Base-by-base conservation (phyloP, 768 basidiomycete genomes). In the Podaxis sp. region DNA sequence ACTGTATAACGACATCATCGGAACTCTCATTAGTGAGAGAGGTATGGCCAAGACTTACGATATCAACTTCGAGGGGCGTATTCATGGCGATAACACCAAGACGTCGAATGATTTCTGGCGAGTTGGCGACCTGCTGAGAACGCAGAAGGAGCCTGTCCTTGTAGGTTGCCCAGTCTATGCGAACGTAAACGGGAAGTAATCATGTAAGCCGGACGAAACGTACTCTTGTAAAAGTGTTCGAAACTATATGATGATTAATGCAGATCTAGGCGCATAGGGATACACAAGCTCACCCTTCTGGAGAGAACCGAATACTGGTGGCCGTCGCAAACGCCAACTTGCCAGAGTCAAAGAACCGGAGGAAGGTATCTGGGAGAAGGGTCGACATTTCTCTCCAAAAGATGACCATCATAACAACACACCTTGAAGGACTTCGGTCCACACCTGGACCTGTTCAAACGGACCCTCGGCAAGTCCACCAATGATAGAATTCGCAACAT, bases 51-150 rank as follows among this genome's bases (percentile, higher is more conserved):
- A 12, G 25, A 75, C 76, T 25, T 46, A 79, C 78, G 52, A 81
- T 81, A 65, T 82, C 81, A 7, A 82, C 80, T 66, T 82, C 81
- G 9, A 82, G 69, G 0, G 81, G 80, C 0, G 81, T 81, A 63
- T 82, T 82, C 81, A 82, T 82, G 8, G 81, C 81, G 38, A 82
- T 82, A 53, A 81, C 69, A 57, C 81, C 81, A 13, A 82, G 73
- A 1, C 81, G 72, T 11, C 81, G 71, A 61, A 82, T 81, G 53
- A 82, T 72, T 66, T 82, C 81, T 2, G 81, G 80, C 0, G 81
- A 77, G 66, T 82, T 82, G 58, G 80, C 80, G 2, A 82, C 80
- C 67, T 82, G 81, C 57, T 82, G 81, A 1, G 80, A 81, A 15
- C 80, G 79, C 5, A 82, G 75, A 15, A 82, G 72, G 0, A 82